phyloP scores from a whole-genome alignment of 2,329 filamentous ascomycete genomes.

The Tolypocladium guangdongense region DNA sequence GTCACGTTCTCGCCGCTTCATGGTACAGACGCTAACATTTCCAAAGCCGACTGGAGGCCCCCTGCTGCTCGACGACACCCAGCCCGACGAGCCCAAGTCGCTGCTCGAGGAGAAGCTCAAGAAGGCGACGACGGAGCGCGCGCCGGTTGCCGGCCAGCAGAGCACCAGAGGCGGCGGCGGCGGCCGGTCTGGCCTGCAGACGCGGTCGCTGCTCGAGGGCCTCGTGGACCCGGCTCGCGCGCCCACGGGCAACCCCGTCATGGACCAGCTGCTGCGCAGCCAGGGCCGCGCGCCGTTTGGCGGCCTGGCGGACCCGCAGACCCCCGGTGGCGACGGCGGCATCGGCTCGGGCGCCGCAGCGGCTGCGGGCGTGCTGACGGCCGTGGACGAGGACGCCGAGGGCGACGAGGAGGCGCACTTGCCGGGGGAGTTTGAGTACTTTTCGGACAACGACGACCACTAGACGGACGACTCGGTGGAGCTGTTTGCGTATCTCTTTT shows the following conservation, averaged over 20 bases:
- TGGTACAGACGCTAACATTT: constrained; percentile 10
- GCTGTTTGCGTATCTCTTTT: not conserved
- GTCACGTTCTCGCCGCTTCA: not conserved
- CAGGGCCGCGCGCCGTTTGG: constrained; percentile 22
- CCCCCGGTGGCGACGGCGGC: constrained; percentile 25
- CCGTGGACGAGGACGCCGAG: constrained; percentile 76
- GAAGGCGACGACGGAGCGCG: constrained; percentile 58
- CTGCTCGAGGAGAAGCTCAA: constrained; percentile 88
- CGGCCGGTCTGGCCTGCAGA: constrained; percentile 19
- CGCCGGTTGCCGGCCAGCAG: constrained; percentile 40
- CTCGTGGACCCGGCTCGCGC: constrained; percentile 22
- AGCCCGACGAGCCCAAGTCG: constrained; percentile 65
- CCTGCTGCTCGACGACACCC: constrained; percentile 77
- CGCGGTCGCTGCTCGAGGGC: constrained; percentile 25
- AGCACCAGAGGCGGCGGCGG: constrained; percentile 13
- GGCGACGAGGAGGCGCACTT: constrained; percentile 60
- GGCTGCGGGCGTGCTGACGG: constrained; percentile 70
- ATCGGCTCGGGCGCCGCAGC: constrained; percentile 48
- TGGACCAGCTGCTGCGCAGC: constrained; percentile 33
- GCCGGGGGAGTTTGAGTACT: constrained; percentile 69
- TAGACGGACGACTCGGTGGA: constrained; percentile 6
- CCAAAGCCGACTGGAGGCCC: constrained; percentile 81
- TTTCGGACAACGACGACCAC: constrained; percentile 43
- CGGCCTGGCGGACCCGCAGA: constrained; percentile 15
- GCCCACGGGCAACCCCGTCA: constrained; percentile 19